Percentiles rank a stretch among this genome's conserved stretches.
phyloP scores from a whole-genome alignment of 768 basidiomycete genomes.

The Psilocybe azurescens region DNA sequence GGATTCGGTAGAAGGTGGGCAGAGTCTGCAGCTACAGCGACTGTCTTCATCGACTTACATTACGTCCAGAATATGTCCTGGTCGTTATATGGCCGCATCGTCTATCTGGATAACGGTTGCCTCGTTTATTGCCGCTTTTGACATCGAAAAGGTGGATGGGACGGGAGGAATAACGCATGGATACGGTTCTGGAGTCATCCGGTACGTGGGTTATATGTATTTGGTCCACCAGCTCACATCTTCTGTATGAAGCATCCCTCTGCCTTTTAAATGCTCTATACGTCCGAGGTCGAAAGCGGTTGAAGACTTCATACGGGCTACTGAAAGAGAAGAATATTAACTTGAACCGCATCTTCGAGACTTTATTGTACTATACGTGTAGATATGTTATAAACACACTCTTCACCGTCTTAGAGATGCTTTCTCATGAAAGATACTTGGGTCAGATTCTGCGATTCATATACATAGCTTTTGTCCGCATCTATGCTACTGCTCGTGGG shows the following conservation, averaged over 20 bases:
- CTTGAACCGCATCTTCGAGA: too few species aligned
- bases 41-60: not conserved
- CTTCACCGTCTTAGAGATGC: too few species aligned
- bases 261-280: constrained; percentile 23
- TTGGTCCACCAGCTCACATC: not conserved
- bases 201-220: constrained; percentile 13
- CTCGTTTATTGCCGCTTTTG: constrained; percentile 25
- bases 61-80: constrained; percentile 24
- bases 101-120: constrained; percentile 29
- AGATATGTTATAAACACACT: too few species aligned
- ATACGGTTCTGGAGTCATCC: constrained; percentile 17
- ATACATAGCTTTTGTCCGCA: too few species aligned
- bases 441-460: too few species aligned
- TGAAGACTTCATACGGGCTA: constrained; percentile 17
- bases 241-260: constrained; percentile 8
- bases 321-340: not conserved
- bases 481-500: too few species aligned
- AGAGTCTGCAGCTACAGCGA: not conserved
- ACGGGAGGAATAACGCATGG: constrained; percentile 13
- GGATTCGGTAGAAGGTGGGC: constrained; percentile 34
- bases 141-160: constrained; percentile 21
- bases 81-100: constrained; percentile 26
- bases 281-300: constrained; percentile 18
- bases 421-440: too few species aligned
- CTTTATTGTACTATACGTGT: too few species aligned